Conservation (phyloP, 345 rosid genomes). For the Erodium maritimum region DNA sequence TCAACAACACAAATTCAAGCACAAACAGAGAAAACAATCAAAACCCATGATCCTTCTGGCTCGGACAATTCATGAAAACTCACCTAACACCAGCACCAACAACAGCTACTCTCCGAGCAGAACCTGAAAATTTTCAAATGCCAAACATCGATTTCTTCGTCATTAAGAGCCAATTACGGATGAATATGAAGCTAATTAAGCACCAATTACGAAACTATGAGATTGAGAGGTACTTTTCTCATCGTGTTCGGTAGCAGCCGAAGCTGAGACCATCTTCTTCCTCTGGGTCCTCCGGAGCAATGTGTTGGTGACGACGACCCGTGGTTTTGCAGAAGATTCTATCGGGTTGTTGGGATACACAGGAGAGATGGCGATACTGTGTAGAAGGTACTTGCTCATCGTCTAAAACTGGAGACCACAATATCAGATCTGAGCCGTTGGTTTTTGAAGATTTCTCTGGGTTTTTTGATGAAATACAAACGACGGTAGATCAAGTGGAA, state of each 20-base stretch:
- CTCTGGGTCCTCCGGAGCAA: not conserved
- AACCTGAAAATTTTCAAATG: conserved; percentile 14
- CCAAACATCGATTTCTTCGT: not conserved
- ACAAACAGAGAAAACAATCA: not conserved
- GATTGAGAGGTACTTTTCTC: not conserved
- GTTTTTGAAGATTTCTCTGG: not conserved
- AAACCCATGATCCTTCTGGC: not conserved
- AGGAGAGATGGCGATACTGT: not conserved
- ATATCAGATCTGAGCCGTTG: not conserved
- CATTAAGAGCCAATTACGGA: not conserved
- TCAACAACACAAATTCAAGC: not conserved
- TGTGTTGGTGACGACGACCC: not conserved
- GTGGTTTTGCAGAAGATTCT: not conserved
- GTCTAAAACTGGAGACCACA: not conserved
- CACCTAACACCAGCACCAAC: conserved; percentile 90
- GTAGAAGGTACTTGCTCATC: not conserved
- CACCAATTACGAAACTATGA: not conserved
- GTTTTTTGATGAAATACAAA: not conserved
- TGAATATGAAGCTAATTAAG: not conserved
- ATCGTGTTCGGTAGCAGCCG: not conserved
- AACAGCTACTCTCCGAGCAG: conserved; percentile 57
- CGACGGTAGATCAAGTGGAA: not conserved
- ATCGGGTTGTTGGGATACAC: not conserved
- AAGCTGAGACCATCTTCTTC: not conserved
- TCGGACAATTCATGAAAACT: not conserved